These are phyloP conservation scores for Parastagonospora avenae DNA, from an alignment of 2,329 filamentous ascomycete genomes.

Conservation along the genomic window DNA sequence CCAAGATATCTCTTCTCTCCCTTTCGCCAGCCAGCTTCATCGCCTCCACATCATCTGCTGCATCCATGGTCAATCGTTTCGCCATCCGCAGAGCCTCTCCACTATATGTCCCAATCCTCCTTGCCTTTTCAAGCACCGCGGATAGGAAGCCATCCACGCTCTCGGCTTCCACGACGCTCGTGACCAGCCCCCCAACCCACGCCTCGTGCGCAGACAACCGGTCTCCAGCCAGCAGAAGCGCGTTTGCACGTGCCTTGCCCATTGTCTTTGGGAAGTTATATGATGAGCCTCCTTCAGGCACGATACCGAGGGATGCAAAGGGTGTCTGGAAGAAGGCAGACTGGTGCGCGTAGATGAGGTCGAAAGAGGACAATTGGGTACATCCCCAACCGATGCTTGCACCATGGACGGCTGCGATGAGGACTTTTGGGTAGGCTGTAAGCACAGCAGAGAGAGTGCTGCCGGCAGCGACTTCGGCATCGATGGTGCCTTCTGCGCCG, in stretches of 20 bases:
- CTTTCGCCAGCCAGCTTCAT: slow-evolving; percentile 15
- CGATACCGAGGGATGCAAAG: slow-evolving; percentile 20
- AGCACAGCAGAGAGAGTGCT: slow-evolving; percentile 13
- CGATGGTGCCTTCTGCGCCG: slow-evolving; percentile 15
- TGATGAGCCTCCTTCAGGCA: slow-evolving; percentile 23
- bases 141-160: slow-evolving; percentile 11
- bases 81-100: slow-evolving; percentile 18
- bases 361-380: slow-evolving; percentile 22
- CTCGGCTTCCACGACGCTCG: slow-evolving; percentile 14
- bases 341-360: slow-evolving; percentile 23
- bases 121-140: slow-evolving; percentile 18
- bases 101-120: slow-evolving; percentile 16
- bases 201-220: slow-evolving; percentile 19
- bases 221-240: slow-evolving; percentile 21
- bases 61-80: slow-evolving; percentile 16
- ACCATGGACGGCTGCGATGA: slow-evolving; percentile 24
- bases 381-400: slow-evolving; percentile 27
- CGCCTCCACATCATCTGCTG: slow-evolving; percentile 11
- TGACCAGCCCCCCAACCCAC: slow-evolving; percentile 20
- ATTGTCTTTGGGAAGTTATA: slow-evolving; percentile 23
- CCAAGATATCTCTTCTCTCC: slow-evolving; percentile 20
- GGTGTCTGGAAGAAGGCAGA: slow-evolving; percentile 26
- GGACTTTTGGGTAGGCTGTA: slow-evolving; percentile 17
- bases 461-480: slow-evolving; percentile 24
- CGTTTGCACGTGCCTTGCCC: slow-evolving; percentile 20